These are phyloP conservation scores for Voacanga thouarsii DNA, from an alignment of 257 asterid genomes.

Conservation along the genomic window DNA sequence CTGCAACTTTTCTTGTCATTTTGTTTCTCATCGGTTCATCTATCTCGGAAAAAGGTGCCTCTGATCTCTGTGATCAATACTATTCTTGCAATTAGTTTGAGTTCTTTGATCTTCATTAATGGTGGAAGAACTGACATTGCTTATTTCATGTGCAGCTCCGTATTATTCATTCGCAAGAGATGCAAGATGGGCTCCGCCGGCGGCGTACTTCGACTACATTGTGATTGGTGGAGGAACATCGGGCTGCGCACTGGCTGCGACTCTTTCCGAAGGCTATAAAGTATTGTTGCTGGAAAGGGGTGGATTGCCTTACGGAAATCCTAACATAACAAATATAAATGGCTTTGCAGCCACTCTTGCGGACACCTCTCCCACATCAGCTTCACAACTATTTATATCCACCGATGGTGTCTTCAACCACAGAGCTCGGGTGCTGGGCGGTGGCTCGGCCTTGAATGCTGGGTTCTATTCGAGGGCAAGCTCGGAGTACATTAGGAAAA, in stretches of 20 bases:
- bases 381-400: constrained; percentile 66
- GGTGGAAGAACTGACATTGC: background rate
- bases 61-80: background rate
- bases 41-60: constrained; percentile 56
- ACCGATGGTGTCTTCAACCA: constrained; percentile 79
- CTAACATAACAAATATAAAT: constrained; percentile 40
- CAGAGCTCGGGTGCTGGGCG: constrained; percentile 75
- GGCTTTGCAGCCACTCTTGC: constrained; percentile 36
- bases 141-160: constrained; percentile 43
- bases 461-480: constrained; percentile 76
- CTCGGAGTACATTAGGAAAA: constrained; percentile 19
- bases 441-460: constrained; percentile 72
- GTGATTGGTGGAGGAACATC: constrained; percentile 79
- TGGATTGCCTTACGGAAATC: constrained; percentile 62
- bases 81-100: background rate
- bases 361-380: constrained; percentile 51
- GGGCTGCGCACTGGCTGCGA: constrained; percentile 79
- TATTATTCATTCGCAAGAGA: constrained; percentile 50
- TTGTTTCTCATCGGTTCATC: constrained; percentile 34
- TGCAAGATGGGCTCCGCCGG: constrained; percentile 53
- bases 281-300: constrained; percentile 77
- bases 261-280: constrained; percentile 54
- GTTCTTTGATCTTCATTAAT: background rate
- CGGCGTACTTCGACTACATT: constrained; percentile 55
- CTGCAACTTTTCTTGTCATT: constrained; percentile 15